These are phyloP conservation scores for Candida corydali DNA, from an alignment of 805 yeast genomes.

Conservation along the genomic window DNA sequence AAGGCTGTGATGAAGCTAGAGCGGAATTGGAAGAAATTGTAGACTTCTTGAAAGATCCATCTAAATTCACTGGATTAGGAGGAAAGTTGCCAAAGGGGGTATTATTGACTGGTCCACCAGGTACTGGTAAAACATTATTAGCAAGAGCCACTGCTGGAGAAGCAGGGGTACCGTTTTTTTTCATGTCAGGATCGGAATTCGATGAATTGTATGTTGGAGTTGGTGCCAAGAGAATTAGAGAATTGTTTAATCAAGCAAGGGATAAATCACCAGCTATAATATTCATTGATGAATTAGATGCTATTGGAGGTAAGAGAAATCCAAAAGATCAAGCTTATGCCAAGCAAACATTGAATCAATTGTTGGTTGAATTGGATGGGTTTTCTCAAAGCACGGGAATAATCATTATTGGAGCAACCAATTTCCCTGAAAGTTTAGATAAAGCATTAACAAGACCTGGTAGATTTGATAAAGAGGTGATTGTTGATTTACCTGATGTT, in stretches of 20 bases:
- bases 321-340: slow-evolving; percentile 98
- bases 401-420: slow-evolving; percentile 96
- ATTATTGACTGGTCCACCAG: slow-evolving; percentile 95
- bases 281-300: slow-evolving; percentile 96
- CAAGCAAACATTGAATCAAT: slow-evolving; percentile 93
- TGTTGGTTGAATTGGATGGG: slow-evolving; percentile 94
- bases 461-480: slow-evolving; percentile 91
- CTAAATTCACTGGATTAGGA: slow-evolving; percentile 93
- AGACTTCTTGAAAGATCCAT: slow-evolving; percentile 94
- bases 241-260: slow-evolving; percentile 87
- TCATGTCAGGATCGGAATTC: slow-evolving; percentile 97
- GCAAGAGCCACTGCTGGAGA: slow-evolving; percentile 99
- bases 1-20: slow-evolving; percentile 98
- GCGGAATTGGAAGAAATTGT: slow-evolving; percentile 96
- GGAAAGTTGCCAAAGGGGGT: slow-evolving; percentile 98
- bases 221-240: slow-evolving; percentile 97
- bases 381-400: slow-evolving; percentile 89
- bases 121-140: slow-evolving; percentile 94
- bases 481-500: slow-evolving; percentile 95
- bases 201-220: slow-evolving; percentile 98
- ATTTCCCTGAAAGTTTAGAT: slow-evolving; percentile 95
- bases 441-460: slow-evolving; percentile 98
- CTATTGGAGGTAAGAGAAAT: slow-evolving; percentile 96
- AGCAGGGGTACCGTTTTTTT: slow-evolving; percentile 97
- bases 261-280: slow-evolving; percentile 95